Evolutionary conservation across 1,139 yeast species (phyloP), one percentile per base, ranked within the genome.

Genomic region (Suhomyces bribrorum): DNA sequence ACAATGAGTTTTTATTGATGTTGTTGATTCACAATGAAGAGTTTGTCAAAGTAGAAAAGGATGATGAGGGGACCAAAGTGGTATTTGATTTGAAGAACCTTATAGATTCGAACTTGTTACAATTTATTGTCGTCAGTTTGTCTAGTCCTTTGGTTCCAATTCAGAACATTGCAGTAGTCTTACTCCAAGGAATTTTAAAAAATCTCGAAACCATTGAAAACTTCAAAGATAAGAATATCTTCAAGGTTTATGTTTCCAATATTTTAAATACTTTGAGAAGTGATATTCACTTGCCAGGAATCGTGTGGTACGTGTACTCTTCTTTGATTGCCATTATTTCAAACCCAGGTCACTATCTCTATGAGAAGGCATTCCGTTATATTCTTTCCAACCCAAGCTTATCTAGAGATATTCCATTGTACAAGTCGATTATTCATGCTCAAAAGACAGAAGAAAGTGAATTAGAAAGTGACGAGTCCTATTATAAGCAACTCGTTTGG

Each of bases 321-420:
- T 72, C 75, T 36, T 57, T 88, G 29, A 62, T 79, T 4, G 77
- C 80, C 5, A 66, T 86, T 2, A 57, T 86, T 40, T 57, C 73
- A 7, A 81, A 78, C 56, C 96, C 89, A 1, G 82, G 77, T n/a
- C 94, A 77, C 57, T 75, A 65, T 54, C 59, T 90, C 31, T 86
- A 84, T 56, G 95, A 87, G 46, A 77, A 79, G 45, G 77, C 79
- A 0, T 78, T 73, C 52, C 72, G 81, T 48, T 84, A 77, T 66
- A 67, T 85, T 7, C 63, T 84, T 32, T 66, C 78, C 4, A 77
- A 78, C 24, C 83, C 87, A 7, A 64, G 66, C 6, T 60, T 86
- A 31, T 73, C 73, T 43, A 67, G 65, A 42, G 92, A 86, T 27
- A 58, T 89, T 23, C 96, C 97, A 2, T 57, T 89, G 40, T 79